These are phyloP conservation scores for Ambrosiella xylebori DNA, from an alignment of 2,329 filamentous ascomycete species.

Conservation along the genomic window DNA sequence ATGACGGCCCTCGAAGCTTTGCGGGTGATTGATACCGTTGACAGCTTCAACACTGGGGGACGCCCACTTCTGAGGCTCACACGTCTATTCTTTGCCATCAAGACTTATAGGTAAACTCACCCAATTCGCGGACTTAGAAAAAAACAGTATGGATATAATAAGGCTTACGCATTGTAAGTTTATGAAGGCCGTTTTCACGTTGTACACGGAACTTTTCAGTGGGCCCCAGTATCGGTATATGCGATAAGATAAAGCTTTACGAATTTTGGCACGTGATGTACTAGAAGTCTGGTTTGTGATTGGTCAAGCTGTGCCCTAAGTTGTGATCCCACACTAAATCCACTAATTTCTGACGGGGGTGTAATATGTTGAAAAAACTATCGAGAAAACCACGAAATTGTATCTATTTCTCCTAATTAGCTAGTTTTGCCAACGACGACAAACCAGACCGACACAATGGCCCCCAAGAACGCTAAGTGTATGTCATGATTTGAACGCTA, in stretches of 20 bases:
- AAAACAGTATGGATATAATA: not conserved
- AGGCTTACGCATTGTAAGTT: not conserved
- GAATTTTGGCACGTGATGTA: not conserved
- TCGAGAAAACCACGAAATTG: constrained; percentile 2
- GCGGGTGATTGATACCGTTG: constrained; percentile 32
- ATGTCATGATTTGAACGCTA: constrained; percentile 21
- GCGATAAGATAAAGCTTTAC: not conserved
- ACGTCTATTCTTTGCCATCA: constrained; percentile 19
- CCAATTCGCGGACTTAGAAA: not conserved
- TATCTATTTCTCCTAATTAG: constrained; percentile 5
- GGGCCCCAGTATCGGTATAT: constrained; percentile 4
- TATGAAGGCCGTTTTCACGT: not conserved
- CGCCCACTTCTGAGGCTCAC: constrained; percentile 25
- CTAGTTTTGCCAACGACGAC: constrained; percentile 13
- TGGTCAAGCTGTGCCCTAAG: constrained; percentile 9
- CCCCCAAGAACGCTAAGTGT: constrained; percentile 29
- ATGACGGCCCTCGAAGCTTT: constrained; percentile 48
- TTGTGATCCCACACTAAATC: constrained; percentile 6
- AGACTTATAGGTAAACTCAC: not conserved
- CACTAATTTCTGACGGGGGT: not conserved
- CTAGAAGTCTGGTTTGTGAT: not conserved
- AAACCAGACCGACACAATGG: constrained; percentile 20
- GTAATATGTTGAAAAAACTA: constrained; percentile 9
- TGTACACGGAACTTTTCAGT: constrained; percentile 9
- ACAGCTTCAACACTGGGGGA: constrained; percentile 35